A percentile compares a stretch with the other conserved stretches of the same genome.
phyloP scores from a whole-genome alignment of 2,329 filamentous ascomycete genomes.

The Trichoderma atroviride region DNA sequence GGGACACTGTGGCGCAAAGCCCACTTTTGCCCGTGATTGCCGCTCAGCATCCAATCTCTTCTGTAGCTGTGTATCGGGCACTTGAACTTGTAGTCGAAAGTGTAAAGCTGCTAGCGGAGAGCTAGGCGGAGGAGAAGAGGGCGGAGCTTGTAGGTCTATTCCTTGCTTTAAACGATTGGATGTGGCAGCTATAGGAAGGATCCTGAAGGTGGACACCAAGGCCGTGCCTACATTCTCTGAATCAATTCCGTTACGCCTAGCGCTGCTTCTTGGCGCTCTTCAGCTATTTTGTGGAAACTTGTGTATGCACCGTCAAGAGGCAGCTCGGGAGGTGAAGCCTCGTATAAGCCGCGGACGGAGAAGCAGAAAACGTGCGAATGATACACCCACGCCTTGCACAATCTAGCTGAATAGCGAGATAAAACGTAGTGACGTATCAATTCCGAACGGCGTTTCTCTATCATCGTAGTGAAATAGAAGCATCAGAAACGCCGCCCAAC shows the following conservation, averaged over 20 bases:
- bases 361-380: not conserved
- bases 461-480: not conserved
- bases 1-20: not conserved
- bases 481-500: not conserved
- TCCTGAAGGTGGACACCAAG: not conserved
- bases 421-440: not conserved
- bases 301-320: not conserved
- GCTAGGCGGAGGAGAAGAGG: not conserved
- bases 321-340: not conserved
- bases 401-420: not conserved
- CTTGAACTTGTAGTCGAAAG: not conserved
- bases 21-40: slow-evolving; percentile 20
- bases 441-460: not conserved
- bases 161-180: not conserved
- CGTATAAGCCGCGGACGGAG: not conserved
- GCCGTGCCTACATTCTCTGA: not conserved
- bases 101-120: not conserved
- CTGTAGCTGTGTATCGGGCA: not conserved
- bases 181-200: not conserved
- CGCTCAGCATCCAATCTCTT: slow-evolving; percentile 21
- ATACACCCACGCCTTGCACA: not conserved
- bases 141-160: not conserved
- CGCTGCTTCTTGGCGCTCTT: not conserved
- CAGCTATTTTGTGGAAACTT: not conserved
- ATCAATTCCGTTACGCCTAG: slow-evolving; percentile 14